These are phyloP conservation scores for Cordyceps tenuipes DNA, from an alignment of 2,329 filamentous ascomycete genomes.

Conservation along the genomic window DNA sequence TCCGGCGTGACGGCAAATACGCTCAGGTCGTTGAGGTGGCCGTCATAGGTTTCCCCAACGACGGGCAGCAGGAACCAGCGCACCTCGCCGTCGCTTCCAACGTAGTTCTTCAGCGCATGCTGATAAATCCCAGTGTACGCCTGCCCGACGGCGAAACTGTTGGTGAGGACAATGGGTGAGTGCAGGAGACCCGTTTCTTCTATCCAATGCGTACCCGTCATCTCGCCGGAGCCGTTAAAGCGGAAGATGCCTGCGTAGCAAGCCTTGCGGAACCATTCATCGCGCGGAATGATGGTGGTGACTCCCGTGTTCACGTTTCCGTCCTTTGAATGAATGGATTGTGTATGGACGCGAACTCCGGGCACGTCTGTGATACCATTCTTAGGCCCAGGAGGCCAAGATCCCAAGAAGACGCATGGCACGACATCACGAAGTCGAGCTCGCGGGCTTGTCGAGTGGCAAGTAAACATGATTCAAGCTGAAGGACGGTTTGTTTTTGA, in stretches of 20 bases:
- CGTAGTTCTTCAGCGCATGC: constrained; percentile 39
- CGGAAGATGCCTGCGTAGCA: constrained; percentile 39
- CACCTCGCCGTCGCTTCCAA: constrained; percentile 28
- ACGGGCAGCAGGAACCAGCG: constrained; percentile 49
- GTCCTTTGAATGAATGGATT: constrained; percentile 25
- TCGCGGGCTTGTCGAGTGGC: background rate
- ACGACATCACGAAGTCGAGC: constrained; percentile 30
- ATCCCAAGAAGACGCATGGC: constrained; percentile 30
- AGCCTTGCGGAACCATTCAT: constrained; percentile 31
- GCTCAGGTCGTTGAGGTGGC: constrained; percentile 47
- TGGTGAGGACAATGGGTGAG: constrained; percentile 48
- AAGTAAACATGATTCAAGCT: background rate
- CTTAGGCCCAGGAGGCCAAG: constrained; percentile 29
- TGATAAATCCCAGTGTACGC: constrained; percentile 50
- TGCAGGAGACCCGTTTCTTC: constrained; percentile 47
- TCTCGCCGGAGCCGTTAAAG: constrained; percentile 51
- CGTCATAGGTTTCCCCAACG: constrained; percentile 54
- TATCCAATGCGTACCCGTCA: constrained; percentile 50
- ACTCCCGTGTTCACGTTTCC: constrained; percentile 33
- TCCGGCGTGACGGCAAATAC: constrained; percentile 43
- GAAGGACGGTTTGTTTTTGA: background rate
- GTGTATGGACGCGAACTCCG: constrained; percentile 32
- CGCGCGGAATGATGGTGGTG: constrained; percentile 34
- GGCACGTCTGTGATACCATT: constrained; percentile 37
- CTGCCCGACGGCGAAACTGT: constrained; percentile 44